phyloP scores from a whole-genome alignment of 2,329 filamentous ascomycete genomes.

The Chalaropsis thielavioides region DNA sequence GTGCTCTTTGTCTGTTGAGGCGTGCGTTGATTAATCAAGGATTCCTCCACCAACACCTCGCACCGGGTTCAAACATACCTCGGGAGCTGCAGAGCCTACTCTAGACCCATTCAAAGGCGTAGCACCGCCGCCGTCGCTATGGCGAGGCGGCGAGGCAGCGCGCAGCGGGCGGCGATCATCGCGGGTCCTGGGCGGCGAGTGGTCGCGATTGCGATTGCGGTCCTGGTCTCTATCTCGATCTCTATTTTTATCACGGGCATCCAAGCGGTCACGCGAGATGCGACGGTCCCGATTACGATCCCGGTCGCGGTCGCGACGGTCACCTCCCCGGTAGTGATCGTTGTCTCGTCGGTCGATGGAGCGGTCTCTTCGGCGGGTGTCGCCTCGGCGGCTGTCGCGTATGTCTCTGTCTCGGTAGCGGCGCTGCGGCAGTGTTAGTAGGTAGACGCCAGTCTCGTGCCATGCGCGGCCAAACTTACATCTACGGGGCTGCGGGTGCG shows the following conservation, averaged over 20 bases:
- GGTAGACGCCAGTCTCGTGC: slow-evolving; percentile 11
- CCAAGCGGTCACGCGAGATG: slow-evolving; percentile 46
- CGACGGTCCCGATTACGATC: slow-evolving; percentile 42
- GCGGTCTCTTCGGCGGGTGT: slow-evolving; percentile 53
- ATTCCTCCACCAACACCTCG: not conserved
- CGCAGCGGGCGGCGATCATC: slow-evolving; percentile 35
- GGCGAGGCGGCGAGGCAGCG: slow-evolving; percentile 43
- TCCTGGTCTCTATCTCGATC: slow-evolving; percentile 48
- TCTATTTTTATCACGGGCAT: slow-evolving; percentile 41
- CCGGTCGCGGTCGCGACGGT: slow-evolving; percentile 34
- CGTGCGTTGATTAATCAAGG: slow-evolving; percentile 16
- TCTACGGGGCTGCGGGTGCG: slow-evolving; percentile 48
- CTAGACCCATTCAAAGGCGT: slow-evolving; percentile 25
- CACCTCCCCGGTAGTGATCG: slow-evolving; percentile 44
- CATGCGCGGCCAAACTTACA: slow-evolving; percentile 31
- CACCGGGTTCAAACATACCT: slow-evolving; percentile 39
- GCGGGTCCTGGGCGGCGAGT: slow-evolving; percentile 19
- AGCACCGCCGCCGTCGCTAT: slow-evolving; percentile 20
- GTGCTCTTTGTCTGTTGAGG: slow-evolving; percentile 10
- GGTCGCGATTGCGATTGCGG: slow-evolving; percentile 40
- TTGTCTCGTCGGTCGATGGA: slow-evolving; percentile 55
- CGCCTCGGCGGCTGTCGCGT: slow-evolving; percentile 37
- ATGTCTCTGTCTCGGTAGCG: slow-evolving; percentile 43
- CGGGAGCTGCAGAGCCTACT: slow-evolving; percentile 32
- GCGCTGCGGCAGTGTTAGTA: slow-evolving; percentile 37